A percentile compares a stretch with the other conserved stretches of the same genome.
phyloP scores from a whole-genome alignment of 2,329 filamentous ascomycete species.

The Cytospora leucostoma region DNA sequence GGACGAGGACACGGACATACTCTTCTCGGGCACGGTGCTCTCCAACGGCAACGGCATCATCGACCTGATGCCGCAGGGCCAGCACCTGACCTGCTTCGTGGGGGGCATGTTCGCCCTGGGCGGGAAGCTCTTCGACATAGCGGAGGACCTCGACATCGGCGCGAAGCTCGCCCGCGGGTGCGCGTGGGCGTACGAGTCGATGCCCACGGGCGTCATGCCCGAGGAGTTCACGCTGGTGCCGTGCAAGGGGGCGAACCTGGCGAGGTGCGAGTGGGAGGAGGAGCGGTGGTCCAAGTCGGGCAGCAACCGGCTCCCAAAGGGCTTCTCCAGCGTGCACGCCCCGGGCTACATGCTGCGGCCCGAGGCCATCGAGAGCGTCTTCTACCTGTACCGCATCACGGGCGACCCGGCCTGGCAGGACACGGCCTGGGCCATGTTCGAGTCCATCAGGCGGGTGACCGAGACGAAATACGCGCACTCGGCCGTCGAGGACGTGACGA shows the following conservation, averaged over 20 bases:
- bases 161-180: slow-evolving; percentile 54
- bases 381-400: slow-evolving; percentile 54
- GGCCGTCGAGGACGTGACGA: slow-evolving; percentile 43
- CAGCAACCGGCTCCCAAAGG: slow-evolving; percentile 45
- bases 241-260: slow-evolving; percentile 41
- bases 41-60: slow-evolving; percentile 32
- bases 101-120: slow-evolving; percentile 49
- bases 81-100: slow-evolving; percentile 46
- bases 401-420: slow-evolving; percentile 48
- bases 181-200: slow-evolving; percentile 54
- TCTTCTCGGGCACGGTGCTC: slow-evolving; percentile 54
- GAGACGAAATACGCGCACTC: slow-evolving; percentile 48
- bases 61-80: slow-evolving; percentile 40
- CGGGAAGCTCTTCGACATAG: slow-evolving; percentile 39
- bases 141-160: slow-evolving; percentile 47
- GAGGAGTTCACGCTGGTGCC: slow-evolving; percentile 44
- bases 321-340: slow-evolving; percentile 58
- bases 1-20: slow-evolving; percentile 54
- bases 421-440: slow-evolving; percentile 51
- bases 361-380: slow-evolving; percentile 55
- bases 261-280: slow-evolving; percentile 55
- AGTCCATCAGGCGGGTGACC: slow-evolving; percentile 44
- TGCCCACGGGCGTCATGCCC: slow-evolving; percentile 56
- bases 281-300: slow-evolving; percentile 36
- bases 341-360: slow-evolving; percentile 48